Evolutionary conservation across 2,329 filamentous ascomycete species (phyloP).

Genomic region (Metarhizium robertsii): DNA sequence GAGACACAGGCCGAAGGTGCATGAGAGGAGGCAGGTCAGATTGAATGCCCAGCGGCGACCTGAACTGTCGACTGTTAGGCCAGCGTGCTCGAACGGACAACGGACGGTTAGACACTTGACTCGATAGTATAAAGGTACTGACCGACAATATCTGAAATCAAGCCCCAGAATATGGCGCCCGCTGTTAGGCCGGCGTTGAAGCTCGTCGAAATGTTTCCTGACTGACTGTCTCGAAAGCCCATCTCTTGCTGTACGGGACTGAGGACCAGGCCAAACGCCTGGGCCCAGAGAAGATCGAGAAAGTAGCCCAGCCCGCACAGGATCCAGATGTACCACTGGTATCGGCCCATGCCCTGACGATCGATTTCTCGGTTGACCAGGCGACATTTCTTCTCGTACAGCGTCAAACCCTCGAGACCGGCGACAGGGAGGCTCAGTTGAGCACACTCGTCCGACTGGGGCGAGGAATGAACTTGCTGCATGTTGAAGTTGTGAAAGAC

Average conservation of each 20-base stretch:
- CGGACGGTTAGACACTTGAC: no score
- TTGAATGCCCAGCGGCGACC: conserved; percentile 48
- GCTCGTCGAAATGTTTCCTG: conserved; percentile 40
- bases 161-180: conserved; percentile 46
- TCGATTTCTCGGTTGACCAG: conserved; percentile 37
- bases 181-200: conserved; percentile 37
- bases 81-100: no score
- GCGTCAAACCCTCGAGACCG: no score
- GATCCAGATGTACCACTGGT: conserved; percentile 43
- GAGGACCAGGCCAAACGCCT: conserved; percentile 46
- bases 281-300: conserved; percentile 48
- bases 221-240: conserved; percentile 31
- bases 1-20: conserved; percentile 42
- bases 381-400: conserved; percentile 26
- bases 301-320: conserved; percentile 46
- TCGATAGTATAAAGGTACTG: no score
- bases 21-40: conserved; percentile 44
- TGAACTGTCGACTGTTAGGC: no score
- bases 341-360: conserved; percentile 40
- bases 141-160: conserved; percentile 22
- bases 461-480: no score
- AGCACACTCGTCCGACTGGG: no score
- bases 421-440: no score
- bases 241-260: conserved; percentile 47
- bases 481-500: no score